A percentile compares a stretch with the other conserved stretches of the same genome.
Conservation (phyloP, 441 rosid species). For the Flueggea neowawraea region DNA sequence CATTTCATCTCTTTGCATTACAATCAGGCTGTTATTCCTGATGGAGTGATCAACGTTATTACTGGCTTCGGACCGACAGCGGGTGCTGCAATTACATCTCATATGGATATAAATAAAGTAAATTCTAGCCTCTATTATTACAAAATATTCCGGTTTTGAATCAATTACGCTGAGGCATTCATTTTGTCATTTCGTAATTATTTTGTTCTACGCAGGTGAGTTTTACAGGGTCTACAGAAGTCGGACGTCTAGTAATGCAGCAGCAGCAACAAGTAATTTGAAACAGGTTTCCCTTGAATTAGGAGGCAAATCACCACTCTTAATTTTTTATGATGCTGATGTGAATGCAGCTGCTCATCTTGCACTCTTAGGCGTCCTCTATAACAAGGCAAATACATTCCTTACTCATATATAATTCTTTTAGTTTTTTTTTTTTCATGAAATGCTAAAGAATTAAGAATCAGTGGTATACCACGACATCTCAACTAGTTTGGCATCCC, state of each 20-base stretch:
- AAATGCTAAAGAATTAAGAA: no score
- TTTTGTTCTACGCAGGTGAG: constrained; percentile 37
- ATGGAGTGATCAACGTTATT: constrained; percentile 78
- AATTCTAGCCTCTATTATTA: neutral
- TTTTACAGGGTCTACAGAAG: constrained; percentile 89
- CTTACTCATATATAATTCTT: no score
- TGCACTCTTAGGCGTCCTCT: constrained; percentile 47
- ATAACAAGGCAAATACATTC: constrained; percentile 47
- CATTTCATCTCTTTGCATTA: no score
- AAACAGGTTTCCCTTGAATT: constrained; percentile 73
- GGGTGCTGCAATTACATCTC: constrained; percentile 75
- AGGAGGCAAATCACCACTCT: constrained; percentile 91
- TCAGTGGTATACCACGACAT: no score
- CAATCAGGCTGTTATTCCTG: constrained; percentile 73
- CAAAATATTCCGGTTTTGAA: no score
- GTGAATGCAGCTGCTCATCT: constrained; percentile 48
- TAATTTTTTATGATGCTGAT: constrained; percentile 83
- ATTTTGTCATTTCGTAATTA: no score
- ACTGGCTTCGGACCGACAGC: constrained; percentile 77
- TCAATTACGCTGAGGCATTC: no score
- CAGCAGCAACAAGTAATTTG: constrained; percentile 84
- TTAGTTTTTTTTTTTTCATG: no score
- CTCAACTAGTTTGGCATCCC: no score
- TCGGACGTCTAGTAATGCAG: constrained; percentile 77
- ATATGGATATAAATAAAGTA: constrained; percentile 88